Evolutionary conservation across 2,329 filamentous ascomycete species (phyloP).

Genomic region (Coleophoma eucalyptorum): DNA sequence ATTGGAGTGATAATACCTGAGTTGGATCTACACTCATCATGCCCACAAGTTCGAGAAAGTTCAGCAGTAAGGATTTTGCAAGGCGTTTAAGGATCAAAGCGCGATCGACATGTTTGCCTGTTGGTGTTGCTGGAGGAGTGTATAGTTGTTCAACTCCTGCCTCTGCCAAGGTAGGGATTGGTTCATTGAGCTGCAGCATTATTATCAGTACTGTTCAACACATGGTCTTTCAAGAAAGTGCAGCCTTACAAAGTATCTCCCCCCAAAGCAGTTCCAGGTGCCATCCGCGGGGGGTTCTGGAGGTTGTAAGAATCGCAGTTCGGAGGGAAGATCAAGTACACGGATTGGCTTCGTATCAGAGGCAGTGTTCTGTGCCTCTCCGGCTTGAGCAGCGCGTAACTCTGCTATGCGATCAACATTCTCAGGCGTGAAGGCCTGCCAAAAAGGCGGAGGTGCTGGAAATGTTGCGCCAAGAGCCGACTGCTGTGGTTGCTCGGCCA

Average conservation of each 20-base stretch:
- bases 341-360: slow-evolving; percentile 22
- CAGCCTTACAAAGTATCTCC: slow-evolving; percentile 50
- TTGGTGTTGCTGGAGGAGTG: slow-evolving; percentile 24
- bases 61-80: slow-evolving; percentile 79
- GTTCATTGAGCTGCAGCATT: slow-evolving; percentile 48
- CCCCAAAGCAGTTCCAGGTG: slow-evolving; percentile 73
- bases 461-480: slow-evolving; percentile 61
- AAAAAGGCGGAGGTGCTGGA: slow-evolving; percentile 86
- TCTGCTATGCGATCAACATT: slow-evolving; percentile 60
- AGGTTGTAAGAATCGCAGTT: slow-evolving; percentile 76
- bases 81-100: slow-evolving; percentile 70
- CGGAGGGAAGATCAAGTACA: slow-evolving; percentile 35
- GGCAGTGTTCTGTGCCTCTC: slow-evolving; percentile 4
- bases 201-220: slow-evolving; percentile 10
- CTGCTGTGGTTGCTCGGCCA: slow-evolving; percentile 55
- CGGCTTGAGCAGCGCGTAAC: slow-evolving; percentile 31
- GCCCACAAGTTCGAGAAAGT: slow-evolving; percentile 82
- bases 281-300: slow-evolving; percentile 69
- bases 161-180: slow-evolving; percentile 63
- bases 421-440: slow-evolving; percentile 77
- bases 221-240: neutral
- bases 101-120: slow-evolving; percentile 52
- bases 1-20: slow-evolving; percentile 30
- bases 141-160: slow-evolving; percentile 70
- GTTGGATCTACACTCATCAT: slow-evolving; percentile 64